Percentiles rank a stretch among this genome's conserved stretches.
Conservation (phyloP, 2,329 filamentous ascomycete genomes). For the Basipetospora chlamydospora region DNA sequence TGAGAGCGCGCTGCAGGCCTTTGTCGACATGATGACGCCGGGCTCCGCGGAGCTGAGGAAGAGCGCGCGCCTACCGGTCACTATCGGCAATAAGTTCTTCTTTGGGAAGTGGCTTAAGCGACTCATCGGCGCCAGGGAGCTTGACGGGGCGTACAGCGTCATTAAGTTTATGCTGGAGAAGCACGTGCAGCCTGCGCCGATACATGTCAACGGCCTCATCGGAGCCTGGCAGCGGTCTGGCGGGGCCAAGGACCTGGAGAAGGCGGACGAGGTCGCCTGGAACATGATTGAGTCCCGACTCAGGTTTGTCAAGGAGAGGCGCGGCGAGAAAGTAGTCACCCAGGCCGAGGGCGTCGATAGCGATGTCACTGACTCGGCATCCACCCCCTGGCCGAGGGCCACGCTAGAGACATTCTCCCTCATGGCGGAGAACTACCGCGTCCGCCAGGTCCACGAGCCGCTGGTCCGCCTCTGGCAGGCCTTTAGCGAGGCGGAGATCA, state of each 20-base stretch:
- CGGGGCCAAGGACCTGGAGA: slow-evolving; percentile 34
- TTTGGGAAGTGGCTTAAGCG: slow-evolving; percentile 81
- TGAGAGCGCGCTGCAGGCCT: slow-evolving; percentile 57
- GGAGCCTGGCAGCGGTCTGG: slow-evolving; percentile 61
- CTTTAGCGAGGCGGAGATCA: slow-evolving; percentile 48
- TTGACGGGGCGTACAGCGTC: slow-evolving; percentile 58
- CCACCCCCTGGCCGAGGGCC: slow-evolving; percentile 35
- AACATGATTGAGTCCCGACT: slow-evolving; percentile 60
- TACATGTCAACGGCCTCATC: slow-evolving; percentile 71
- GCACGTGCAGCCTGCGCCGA: slow-evolving; percentile 52
- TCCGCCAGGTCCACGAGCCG: slow-evolving; percentile 40
- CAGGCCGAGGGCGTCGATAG: not conserved
- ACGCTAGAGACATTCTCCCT: slow-evolving; percentile 68
- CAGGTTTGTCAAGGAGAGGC: slow-evolving; percentile 40
- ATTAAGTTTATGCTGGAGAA: slow-evolving; percentile 60
- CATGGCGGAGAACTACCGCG: slow-evolving; percentile 56
- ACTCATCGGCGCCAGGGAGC: slow-evolving; percentile 56
- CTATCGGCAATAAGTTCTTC: slow-evolving; percentile 60
- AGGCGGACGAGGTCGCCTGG: slow-evolving; percentile 58
- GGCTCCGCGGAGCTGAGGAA: slow-evolving; percentile 34
- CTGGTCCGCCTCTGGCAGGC: slow-evolving; percentile 48
- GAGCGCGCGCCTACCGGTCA: slow-evolving; percentile 26
- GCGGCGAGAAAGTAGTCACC: not conserved
- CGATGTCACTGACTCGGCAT: too few relatives aligned
- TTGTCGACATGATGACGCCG: slow-evolving; percentile 78